Percentiles rank a stretch among this genome's conserved stretches.
Evolutionary conservation across 2,329 filamentous ascomycete genomes (phyloP).

Genomic region (Tolypocladium tundrense): DNA sequence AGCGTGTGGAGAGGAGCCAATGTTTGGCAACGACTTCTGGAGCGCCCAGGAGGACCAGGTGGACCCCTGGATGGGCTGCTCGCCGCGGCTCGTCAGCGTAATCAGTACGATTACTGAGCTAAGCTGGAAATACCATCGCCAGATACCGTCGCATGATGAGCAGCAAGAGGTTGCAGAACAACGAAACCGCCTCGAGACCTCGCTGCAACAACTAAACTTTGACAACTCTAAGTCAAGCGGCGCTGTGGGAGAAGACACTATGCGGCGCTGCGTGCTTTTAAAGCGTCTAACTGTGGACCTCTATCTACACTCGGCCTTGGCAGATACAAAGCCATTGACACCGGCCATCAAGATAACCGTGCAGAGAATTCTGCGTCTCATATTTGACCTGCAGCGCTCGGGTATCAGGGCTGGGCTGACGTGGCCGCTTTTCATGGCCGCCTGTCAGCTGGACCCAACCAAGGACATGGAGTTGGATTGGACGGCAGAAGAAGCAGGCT

Average conservation of each 20-base stretch:
- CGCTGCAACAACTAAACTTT: not conserved
- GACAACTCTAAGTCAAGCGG: not conserved
- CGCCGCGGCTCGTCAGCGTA: not conserved
- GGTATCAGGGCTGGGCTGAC: not conserved
- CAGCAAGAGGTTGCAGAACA: not conserved
- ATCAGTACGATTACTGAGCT: not conserved
- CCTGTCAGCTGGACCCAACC: not conserved
- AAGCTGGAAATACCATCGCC: not conserved
- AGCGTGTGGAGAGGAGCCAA: not conserved
- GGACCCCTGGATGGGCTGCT: not conserved
- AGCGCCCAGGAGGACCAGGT: not conserved
- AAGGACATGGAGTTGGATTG: not conserved
- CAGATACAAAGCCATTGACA: not conserved
- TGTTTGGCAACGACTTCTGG: not conserved
- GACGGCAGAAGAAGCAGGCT: not conserved
- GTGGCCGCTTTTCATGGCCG: not conserved
- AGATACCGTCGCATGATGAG: not conserved
- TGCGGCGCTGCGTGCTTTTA: not conserved
- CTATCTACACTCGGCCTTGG: not conserved
- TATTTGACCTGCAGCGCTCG: not conserved
- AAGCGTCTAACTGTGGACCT: not conserved
- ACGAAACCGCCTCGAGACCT: not conserved
- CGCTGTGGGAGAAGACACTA: not conserved
- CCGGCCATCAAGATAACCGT: not conserved
- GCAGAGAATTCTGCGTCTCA: not conserved